Evolutionary conservation across 257 asterid genomes (phyloP).

Genomic region (Salvia hispanica): DNA sequence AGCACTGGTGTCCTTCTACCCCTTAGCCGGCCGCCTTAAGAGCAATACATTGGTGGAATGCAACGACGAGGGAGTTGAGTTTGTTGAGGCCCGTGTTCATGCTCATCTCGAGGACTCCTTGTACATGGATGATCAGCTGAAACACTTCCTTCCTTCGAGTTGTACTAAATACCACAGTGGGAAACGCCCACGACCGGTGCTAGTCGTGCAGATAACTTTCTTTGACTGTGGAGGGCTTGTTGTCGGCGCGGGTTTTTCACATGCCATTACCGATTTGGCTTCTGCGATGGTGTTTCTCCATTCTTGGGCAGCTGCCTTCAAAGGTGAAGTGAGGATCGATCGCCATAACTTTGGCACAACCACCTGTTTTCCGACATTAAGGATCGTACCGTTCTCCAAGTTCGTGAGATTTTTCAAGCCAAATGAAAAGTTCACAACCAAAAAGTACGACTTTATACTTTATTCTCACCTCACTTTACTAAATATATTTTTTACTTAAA

Average conservation of each 20-base stretch:
- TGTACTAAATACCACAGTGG: neutral
- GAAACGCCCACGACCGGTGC: neutral
- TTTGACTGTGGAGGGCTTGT: conserved; percentile 43
- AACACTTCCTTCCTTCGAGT: conserved; percentile 24
- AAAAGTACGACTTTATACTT: conserved; percentile 33
- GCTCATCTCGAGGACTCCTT: conserved; percentile 18
- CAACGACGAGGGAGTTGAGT: conserved; percentile 35
- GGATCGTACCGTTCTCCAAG: conserved; percentile 22
- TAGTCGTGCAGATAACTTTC: conserved; percentile 33
- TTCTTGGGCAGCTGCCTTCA: conserved; percentile 40
- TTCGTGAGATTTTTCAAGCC: neutral
- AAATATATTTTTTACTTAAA: too few species aligned
- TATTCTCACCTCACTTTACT: too few species aligned
- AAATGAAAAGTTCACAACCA: neutral
- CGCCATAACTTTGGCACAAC: conserved; percentile 26
- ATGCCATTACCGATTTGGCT: conserved; percentile 33
- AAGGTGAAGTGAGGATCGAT: neutral
- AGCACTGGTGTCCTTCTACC: conserved; percentile 33
- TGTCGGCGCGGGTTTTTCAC: conserved; percentile 37
- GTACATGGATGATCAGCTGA: conserved; percentile 24
- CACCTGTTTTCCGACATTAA: conserved; percentile 31
- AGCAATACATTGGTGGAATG: conserved; percentile 23
- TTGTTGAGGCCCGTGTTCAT: conserved; percentile 28
- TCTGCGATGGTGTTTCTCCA: conserved; percentile 42
- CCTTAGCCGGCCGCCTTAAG: conserved; percentile 38